Evolutionary conservation across 805 yeast species (phyloP), one percentile per base, ranked within the genome.

Genomic region (Wickerhamomyces queroliae): DNA sequence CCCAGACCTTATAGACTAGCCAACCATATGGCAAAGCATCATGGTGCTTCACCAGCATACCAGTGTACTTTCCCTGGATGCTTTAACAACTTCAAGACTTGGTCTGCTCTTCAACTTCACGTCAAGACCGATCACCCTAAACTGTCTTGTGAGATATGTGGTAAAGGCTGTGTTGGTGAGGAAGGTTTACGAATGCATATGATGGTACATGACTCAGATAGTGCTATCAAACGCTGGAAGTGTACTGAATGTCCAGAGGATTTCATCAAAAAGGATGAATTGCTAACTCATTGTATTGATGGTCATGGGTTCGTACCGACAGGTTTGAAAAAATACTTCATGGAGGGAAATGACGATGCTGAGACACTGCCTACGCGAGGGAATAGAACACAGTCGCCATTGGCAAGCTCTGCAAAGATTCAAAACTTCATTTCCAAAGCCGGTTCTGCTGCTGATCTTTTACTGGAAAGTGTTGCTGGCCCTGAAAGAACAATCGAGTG

Each of bases 41-140:
- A 91, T 53, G 72, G 79, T 46, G 74, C 67, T 12, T 54, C 61
- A 0, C 71, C 74, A 0, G 69, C 74, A 0, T 74, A 80, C 44
- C 77, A 72, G 40, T 84, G 93, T 55, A 78, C 76, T 35, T 72
- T 66, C 44, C 70, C 78, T 1, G 80, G 78, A 2, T 85, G 95
- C 56, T 67, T 69, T 44, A 57, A 63, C 43, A 64, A 68, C 29
- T 84, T 84, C 60, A 74, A 72, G 40, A 81, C 83, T 0, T 82
- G 90, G 88, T 74, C 84, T 3, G 82, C 82, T 2, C 63, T 87
- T 29, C 89, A 80, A 48, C 53, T 70, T 10, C 97, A 90, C 59
- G 66, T 76, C 39, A 82, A 80, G 48, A 70, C 75, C 1, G 83
- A 72, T 26, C 96, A 89, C 59, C 87, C 90, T 5, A 78, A 81